A percentile compares a stretch with the other conserved stretches of the same genome.
Conservation (phyloP, 768 basidiomycete species). For the Lepiota venenata region DNA sequence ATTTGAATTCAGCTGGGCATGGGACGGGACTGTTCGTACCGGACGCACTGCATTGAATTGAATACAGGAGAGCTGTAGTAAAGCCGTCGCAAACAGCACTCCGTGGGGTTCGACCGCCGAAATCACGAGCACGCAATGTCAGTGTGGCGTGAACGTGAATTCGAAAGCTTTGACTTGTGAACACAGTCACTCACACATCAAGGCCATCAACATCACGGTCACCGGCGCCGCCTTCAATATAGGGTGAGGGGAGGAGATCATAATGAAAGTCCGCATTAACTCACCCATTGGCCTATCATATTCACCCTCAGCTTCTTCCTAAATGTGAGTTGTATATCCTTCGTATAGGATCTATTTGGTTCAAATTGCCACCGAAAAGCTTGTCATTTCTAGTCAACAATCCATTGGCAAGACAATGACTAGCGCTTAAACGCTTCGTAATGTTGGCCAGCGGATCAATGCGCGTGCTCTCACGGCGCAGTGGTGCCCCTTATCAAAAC, state of each 20-base stretch:
- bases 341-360: too few relatives aligned
- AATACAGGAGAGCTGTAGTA: too few relatives aligned
- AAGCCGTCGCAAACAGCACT: too few relatives aligned
- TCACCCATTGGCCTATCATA: not conserved
- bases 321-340: too few relatives aligned
- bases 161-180: not conserved
- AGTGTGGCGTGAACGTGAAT: slow-evolving; percentile 1
- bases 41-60: too few relatives aligned
- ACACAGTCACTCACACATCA: not conserved
- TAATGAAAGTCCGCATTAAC: slow-evolving; percentile 3
- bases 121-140: not conserved
- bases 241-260: not conserved
- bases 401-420: too few relatives aligned
- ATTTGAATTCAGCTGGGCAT: too few relatives aligned
- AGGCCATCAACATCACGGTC: not conserved
- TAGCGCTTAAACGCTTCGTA: not conserved
- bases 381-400: too few relatives aligned
- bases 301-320: too few relatives aligned
- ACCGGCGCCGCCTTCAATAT: too few relatives aligned
- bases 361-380: too few relatives aligned
- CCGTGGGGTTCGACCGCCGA: not conserved
- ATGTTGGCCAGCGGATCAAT: not conserved
- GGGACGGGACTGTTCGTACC: too few relatives aligned
- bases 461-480: not conserved
- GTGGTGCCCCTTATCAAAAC: not conserved